phyloP scores from a whole-genome alignment of 495 filamentous ascomycete genomes.

The Penicillium samsonianum region DNA sequence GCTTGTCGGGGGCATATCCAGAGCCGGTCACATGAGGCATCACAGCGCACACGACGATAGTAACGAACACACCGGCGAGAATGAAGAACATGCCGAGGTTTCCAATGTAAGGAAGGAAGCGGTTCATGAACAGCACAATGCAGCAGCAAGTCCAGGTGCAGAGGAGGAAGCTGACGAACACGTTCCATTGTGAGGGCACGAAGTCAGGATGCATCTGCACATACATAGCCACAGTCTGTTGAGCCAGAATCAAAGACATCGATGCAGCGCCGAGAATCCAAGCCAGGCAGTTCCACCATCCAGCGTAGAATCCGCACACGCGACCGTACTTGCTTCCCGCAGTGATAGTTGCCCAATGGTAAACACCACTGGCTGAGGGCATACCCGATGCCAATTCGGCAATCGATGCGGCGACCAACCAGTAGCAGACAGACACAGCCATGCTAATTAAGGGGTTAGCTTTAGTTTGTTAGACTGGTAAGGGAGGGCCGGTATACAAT shows the following conservation, averaged over 20 bases:
- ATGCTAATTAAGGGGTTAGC: slow-evolving; percentile 36
- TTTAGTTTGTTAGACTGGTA: not conserved
- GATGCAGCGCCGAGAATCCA: slow-evolving; percentile 68
- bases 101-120: slow-evolving; percentile 63
- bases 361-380: slow-evolving; percentile 77
- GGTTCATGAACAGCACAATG: slow-evolving; percentile 70
- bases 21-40: slow-evolving; percentile 60
- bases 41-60: slow-evolving; percentile 70
- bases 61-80: slow-evolving; percentile 66
- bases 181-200: slow-evolving; percentile 66
- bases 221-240: slow-evolving; percentile 71
- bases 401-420: slow-evolving; percentile 57
- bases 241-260: slow-evolving; percentile 65
- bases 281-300: slow-evolving; percentile 79
- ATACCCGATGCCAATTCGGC: slow-evolving; percentile 78
- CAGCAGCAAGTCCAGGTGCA: slow-evolving; percentile 65
- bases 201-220: slow-evolving; percentile 67
- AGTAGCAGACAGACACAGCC: slow-evolving; percentile 52
- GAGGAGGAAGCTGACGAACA: slow-evolving; percentile 69
- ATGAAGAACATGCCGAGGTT: slow-evolving; percentile 69
- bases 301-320: slow-evolving; percentile 72
- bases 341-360: slow-evolving; percentile 82
- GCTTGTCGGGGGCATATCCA: slow-evolving; percentile 54
- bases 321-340: slow-evolving; percentile 66
- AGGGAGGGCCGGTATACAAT: slow-evolving; percentile 34